A percentile compares a stretch with the other conserved stretches of the same genome.
Evolutionary conservation across 805 yeast species (phyloP).

Genomic region (Lachancea sp.): DNA sequence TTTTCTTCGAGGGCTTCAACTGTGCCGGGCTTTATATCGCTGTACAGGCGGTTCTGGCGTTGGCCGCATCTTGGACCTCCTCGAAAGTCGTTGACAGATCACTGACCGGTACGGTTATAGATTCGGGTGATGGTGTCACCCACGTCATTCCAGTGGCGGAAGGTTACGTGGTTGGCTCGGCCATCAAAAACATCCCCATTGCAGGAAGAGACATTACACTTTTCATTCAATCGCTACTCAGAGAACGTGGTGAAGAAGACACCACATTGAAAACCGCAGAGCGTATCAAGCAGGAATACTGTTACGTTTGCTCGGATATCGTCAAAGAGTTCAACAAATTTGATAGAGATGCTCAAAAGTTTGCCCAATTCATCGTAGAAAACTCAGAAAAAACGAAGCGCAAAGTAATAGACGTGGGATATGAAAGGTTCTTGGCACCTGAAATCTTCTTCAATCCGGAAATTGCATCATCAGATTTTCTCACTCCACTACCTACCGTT

Average conservation of each 20-base stretch:
- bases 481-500: slow-evolving; percentile 93
- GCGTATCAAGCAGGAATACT: slow-evolving; percentile 90
- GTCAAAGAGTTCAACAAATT: slow-evolving; percentile 93
- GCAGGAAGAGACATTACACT: slow-evolving; percentile 97
- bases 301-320: slow-evolving; percentile 96
- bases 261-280: slow-evolving; percentile 94
- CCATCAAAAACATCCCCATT: slow-evolving; percentile 94
- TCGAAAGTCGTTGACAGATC: slow-evolving; percentile 92
- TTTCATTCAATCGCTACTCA: slow-evolving; percentile 84
- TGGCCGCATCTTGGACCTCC: slow-evolving; percentile 99
- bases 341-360: slow-evolving; percentile 88
- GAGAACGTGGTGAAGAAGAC: slow-evolving; percentile 96
- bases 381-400: slow-evolving; percentile 59
- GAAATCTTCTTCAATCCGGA: slow-evolving; percentile 98
- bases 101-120: slow-evolving; percentile 96
- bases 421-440: slow-evolving; percentile 97
- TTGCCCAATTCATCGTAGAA: slow-evolving; percentile 88
- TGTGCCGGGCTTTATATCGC: slow-evolving; percentile 98
- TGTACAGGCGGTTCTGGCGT: slow-evolving; percentile 96
- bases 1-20: slow-evolving; percentile 96
- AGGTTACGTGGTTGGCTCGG: slow-evolving; percentile 96
- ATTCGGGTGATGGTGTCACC: slow-evolving; percentile 98
- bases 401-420: slow-evolving; percentile 84
- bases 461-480: slow-evolving; percentile 88
- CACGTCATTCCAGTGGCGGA: slow-evolving; percentile 99